Evolutionary conservation across 129 eudicot species (phyloP).

Genomic region (Flaveria brownii): DNA sequence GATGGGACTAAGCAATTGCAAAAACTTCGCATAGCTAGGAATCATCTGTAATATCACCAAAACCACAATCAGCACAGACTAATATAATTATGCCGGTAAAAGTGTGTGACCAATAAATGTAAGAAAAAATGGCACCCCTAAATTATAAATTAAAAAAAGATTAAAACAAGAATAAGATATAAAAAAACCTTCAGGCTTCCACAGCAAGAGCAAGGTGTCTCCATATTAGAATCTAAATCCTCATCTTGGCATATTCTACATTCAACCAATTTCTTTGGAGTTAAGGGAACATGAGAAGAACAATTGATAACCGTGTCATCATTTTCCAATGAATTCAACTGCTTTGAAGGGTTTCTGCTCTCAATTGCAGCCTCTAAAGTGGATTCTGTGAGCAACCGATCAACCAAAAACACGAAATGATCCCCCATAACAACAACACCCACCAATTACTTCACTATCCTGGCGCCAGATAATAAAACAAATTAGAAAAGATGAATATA

Average conservation of each 20-base stretch:
- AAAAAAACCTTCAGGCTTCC: slow-evolving; percentile 89
- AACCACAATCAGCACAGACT: neutral
- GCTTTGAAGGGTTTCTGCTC: slow-evolving; percentile 61
- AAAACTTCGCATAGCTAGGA: neutral
- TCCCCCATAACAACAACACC: slow-evolving; percentile 68
- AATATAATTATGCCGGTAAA: neutral
- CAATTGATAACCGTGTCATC: slow-evolving; percentile 46
- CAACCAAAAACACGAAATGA: slow-evolving; percentile 90
- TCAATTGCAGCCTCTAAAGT: slow-evolving; percentile 91
- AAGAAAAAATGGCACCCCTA: neutral
- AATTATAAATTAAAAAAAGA: neutral
- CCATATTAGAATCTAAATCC: slow-evolving; percentile 78
- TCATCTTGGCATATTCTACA: slow-evolving; percentile 98
- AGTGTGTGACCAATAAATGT: neutral
- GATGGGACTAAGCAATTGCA: neutral
- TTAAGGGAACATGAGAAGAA: slow-evolving; percentile 40
- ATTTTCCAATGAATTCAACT: slow-evolving; percentile 14
- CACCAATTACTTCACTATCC: slow-evolving; percentile 14
- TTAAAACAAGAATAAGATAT: neutral
- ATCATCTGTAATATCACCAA: neutral
- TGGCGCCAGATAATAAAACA: slow-evolving; percentile 1
- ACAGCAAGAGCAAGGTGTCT: slow-evolving; percentile 91
- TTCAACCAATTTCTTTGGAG: slow-evolving; percentile 78
- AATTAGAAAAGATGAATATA: neutral
- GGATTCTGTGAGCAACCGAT: slow-evolving; percentile 93